These are phyloP conservation scores for Anthracocystis setariae DNA, from an alignment of 1,284 basidiomycete species.

Conservation along the genomic window DNA sequence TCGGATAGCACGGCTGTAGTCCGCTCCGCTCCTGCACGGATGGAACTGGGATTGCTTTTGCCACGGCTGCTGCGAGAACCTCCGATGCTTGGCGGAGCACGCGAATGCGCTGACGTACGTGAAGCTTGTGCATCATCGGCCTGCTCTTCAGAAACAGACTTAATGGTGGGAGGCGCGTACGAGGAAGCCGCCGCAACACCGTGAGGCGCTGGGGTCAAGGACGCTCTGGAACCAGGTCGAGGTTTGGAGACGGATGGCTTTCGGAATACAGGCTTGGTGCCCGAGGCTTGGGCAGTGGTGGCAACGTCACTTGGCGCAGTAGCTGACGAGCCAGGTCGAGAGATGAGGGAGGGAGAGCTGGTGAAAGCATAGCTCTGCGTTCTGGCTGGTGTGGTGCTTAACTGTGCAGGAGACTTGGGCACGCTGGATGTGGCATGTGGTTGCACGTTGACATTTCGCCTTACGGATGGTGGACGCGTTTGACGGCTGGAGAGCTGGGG, in stretches of 20 bases:
- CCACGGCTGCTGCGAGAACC: constrained; percentile 3
- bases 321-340: constrained; percentile 8
- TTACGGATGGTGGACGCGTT: constrained; percentile 23
- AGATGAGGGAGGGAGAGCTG: constrained; percentile 31
- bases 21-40: constrained; percentile 2
- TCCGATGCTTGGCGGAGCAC: constrained; percentile 22
- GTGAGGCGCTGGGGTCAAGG: constrained; percentile 36
- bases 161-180: background rate
- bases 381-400: background rate
- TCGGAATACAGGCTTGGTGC: constrained; percentile 28
- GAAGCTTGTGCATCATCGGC: background rate
- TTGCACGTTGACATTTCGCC: constrained; percentile 13
- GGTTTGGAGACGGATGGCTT: constrained; percentile 38
- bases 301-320: constrained; percentile 11
- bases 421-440: background rate
- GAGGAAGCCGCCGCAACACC: background rate
- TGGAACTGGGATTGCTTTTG: background rate
- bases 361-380: constrained; percentile 49
- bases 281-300: constrained; percentile 12
- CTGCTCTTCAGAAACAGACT: background rate
- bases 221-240: constrained; percentile 38
- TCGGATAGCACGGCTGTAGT: background rate
- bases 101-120: constrained; percentile 3
- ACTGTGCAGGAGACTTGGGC: constrained; percentile 1
- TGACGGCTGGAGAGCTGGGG: constrained; percentile 9